These are phyloP conservation scores for Arachnomyces sp. DNA, from an alignment of 2,329 filamentous ascomycete genomes.

Conservation along the genomic window DNA sequence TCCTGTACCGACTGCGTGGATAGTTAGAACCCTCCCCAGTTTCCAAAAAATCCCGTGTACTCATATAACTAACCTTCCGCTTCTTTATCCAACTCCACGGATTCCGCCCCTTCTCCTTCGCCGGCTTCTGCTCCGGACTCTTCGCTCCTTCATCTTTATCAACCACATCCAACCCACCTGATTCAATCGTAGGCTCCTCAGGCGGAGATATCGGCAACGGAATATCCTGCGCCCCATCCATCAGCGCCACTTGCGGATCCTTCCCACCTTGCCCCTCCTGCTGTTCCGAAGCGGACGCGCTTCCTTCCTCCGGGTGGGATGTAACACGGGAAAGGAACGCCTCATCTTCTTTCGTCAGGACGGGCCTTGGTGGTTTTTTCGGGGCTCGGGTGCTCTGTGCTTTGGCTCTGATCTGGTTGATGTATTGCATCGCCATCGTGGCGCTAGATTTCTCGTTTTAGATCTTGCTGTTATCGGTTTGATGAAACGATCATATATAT, in stretches of 20 bases:
- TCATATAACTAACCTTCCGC: conserved; percentile 26
- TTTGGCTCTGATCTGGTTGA: conserved; percentile 36
- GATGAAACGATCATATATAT: no score
- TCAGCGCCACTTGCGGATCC: conserved; percentile 40
- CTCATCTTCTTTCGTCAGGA: conserved; percentile 56
- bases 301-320: conserved; percentile 31
- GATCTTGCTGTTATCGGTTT: no score
- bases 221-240: conserved; percentile 41
- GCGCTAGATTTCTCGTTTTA: no score
- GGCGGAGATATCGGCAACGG: conserved; percentile 44
- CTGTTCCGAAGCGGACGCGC: neutral
- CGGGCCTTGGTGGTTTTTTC: conserved; percentile 29
- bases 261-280: conserved; percentile 18
- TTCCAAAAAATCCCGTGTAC: neutral
- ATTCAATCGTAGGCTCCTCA: conserved; percentile 19
- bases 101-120: conserved; percentile 28
- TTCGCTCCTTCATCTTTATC: conserved; percentile 21
- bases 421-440: conserved; percentile 31
- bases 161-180: conserved; percentile 18
- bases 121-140: conserved; percentile 11
- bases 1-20: no score
- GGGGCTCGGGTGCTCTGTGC: conserved; percentile 24
- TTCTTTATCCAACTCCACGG: conserved; percentile 34
- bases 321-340: conserved; percentile 48
- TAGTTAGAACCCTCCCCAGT: no score